Percentiles rank a stretch among this genome's conserved stretches.
phyloP scores from a whole-genome alignment of 169 alveolate species.

The Theileria parva region DNA sequence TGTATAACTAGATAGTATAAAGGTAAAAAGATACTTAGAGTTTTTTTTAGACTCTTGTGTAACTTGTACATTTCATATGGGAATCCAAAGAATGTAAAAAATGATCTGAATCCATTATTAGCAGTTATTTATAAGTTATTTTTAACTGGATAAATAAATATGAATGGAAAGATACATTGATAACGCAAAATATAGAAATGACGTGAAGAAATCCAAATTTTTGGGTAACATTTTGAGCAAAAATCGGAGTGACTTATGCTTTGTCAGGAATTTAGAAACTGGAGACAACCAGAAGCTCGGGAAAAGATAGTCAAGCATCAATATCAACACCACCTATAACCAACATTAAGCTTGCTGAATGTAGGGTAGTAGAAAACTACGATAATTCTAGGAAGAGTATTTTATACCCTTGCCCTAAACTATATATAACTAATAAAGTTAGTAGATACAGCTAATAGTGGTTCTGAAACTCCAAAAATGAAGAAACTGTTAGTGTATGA shows the following conservation, averaged over 20 bases:
- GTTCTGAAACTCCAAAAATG: conserved; percentile 60
- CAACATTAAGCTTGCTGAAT: neutral
- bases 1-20: neutral
- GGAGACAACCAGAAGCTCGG: conserved; percentile 13
- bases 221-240: neutral
- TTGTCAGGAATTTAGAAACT: neutral
- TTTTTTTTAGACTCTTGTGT: neutral
- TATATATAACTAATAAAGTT: neutral
- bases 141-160: neutral
- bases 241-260: neutral
- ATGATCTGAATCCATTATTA: conserved; percentile 1
- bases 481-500: conserved; percentile 29
- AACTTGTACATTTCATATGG: conserved; percentile 14
- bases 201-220: neutral
- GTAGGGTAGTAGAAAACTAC: conserved; percentile 11
- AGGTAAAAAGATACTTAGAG: neutral
- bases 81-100: conserved; percentile 15
- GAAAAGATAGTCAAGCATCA: neutral
- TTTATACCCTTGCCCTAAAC: neutral
- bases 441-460: conserved; percentile 15
- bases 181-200: conserved; percentile 2
- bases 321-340: conserved; percentile 2
- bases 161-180: neutral
- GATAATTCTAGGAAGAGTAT: neutral
- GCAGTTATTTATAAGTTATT: neutral